Base-by-base conservation (phyloP, 805 yeast species). In the Millerozyma miso region DNA sequence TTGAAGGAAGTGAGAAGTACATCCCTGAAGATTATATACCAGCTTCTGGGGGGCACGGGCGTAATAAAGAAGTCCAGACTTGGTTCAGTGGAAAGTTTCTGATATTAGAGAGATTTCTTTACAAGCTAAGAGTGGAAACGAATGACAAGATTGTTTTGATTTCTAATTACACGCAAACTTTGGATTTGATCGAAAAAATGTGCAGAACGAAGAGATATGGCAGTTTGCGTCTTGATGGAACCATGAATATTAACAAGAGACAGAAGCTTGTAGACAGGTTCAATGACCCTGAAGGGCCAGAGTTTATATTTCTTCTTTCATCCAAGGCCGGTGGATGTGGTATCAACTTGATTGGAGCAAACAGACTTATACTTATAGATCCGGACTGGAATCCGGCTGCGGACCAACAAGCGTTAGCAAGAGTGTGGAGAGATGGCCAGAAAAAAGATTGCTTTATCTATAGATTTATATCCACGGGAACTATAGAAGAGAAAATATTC, bases 321-420 rank as follows among this genome's bases (percentile, higher is more conserved):
- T 87, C 96, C 5, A 93, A 93, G 62, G 99, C 99, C 1, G 99
- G 99, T 54, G 99, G 99, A 1, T 93, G 99, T 71, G 99, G 99
- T 65, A 88, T 93, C 55, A 93, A 93, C 60, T 75, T 93, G 54
- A 91, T 93, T 55, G 99, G 99, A 10, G 99, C 98, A 2, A 93
- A 93, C 52, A 74, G 99, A 48, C 70, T 93, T 48, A 79, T 93
- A 16, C 68, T 93, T 38, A 72, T 93, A 58, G 99, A 93, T 59
- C 83, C 83, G 0, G 99, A 93, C 60, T 93, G 99, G 99, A 91
- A 91, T 56, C 99, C 99, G 0, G 98, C 99, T 0, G 84, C 96
- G 1, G 99, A 91, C 59, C 98, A 93, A 60, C 99, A 91, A 65
- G 98, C 98, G 0, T 71, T 93, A 48, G 98, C 98, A 0, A 78